These are phyloP conservation scores for Botrytis squamosa DNA, from an alignment of 2,329 filamentous ascomycete genomes.

Conservation along the genomic window DNA sequence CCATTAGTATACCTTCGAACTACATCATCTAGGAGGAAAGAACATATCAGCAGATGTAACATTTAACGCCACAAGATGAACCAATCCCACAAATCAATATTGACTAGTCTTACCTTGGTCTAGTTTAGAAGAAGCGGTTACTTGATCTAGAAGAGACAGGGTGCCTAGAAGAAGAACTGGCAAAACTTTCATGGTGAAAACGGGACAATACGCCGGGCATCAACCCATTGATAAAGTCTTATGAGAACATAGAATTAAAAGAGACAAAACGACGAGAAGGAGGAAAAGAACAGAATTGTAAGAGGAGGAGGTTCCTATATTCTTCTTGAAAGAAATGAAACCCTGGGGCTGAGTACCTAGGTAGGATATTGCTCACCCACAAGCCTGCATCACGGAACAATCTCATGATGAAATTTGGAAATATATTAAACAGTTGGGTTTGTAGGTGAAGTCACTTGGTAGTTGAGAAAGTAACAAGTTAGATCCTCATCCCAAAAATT, in stretches of 20 bases:
- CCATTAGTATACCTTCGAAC: conserved; percentile 16
- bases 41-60: conserved; percentile 19
- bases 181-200: conserved; percentile 30
- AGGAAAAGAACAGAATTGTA: conserved; percentile 10
- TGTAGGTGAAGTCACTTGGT: conserved; percentile 16
- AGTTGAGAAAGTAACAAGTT: background rate
- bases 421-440: conserved; percentile 3
- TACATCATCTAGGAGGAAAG: background rate
- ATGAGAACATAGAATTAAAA: conserved; percentile 15
- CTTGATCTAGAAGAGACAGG: conserved; percentile 28
- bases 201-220: conserved; percentile 12
- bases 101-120: conserved; percentile 17
- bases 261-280: conserved; percentile 13
- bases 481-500: conserved; percentile 6
- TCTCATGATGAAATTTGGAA: conserved; percentile 4
- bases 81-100: conserved; percentile 3
- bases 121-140: conserved; percentile 18
- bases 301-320: conserved; percentile 21
- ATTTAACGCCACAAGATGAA: conserved; percentile 18
- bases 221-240: conserved; percentile 6
- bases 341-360: conserved; percentile 4
- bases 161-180: conserved; percentile 24
- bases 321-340: conserved; percentile 13
- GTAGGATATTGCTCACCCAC: conserved; percentile 15
- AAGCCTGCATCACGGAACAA: conserved; percentile 18